A percentile compares a stretch with the other conserved stretches of the same genome.
These are phyloP conservation scores for Aspergillus pseudotamarii DNA, from an alignment of 2,329 filamentous ascomycete genomes.

Conservation along the genomic window DNA sequence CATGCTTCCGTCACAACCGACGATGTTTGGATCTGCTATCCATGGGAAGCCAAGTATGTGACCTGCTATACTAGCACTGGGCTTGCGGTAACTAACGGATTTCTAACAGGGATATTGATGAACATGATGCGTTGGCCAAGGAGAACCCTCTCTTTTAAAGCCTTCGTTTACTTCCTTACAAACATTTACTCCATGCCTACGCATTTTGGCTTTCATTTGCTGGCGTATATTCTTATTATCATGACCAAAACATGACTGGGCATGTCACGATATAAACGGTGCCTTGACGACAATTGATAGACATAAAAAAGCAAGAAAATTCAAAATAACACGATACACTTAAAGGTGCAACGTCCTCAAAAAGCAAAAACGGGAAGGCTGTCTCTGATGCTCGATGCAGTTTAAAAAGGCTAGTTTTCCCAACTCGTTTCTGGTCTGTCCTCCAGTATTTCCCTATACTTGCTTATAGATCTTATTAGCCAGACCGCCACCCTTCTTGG, in stretches of 20 bases:
- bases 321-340: neutral
- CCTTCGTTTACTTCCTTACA: neutral
- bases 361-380: neutral
- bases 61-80: neutral
- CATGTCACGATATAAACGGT: conserved; percentile 22
- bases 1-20: conserved; percentile 81
- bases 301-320: conserved; percentile 14
- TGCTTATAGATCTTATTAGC: neutral
- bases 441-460: too few species aligned
- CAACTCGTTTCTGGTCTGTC: too few species aligned
- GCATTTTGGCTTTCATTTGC: conserved; percentile 14
- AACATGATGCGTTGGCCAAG: conserved; percentile 75
- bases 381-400: neutral
- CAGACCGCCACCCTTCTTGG: too few species aligned
- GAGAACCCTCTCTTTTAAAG: conserved; percentile 40
- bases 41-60: conserved; percentile 83
- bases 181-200: neutral
- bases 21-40: conserved; percentile 99
- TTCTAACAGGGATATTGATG: conserved; percentile 72
- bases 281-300: conserved; percentile 25
- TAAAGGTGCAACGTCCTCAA: neutral
- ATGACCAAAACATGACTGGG: conserved; percentile 11
- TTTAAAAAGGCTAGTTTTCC: neutral
- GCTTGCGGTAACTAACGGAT: conserved; percentile 24
- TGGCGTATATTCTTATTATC: conserved; percentile 17